Conservation (phyloP, 495 filamentous ascomycete species). For the Acidiella bohemica region DNA sequence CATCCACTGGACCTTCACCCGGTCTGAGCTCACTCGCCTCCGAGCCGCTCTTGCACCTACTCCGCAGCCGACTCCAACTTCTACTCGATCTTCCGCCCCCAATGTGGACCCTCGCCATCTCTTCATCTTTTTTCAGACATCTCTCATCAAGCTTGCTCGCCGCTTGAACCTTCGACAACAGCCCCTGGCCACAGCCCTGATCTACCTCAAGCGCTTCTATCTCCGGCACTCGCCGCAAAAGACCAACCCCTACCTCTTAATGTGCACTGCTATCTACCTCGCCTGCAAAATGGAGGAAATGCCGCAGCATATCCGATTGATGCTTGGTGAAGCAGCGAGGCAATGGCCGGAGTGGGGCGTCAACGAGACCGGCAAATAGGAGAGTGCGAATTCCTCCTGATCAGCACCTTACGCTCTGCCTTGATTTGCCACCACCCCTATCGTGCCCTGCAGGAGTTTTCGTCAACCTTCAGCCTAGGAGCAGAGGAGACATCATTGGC, state of each 20-base stretch:
- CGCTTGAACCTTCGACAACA: slow-evolving; percentile 72
- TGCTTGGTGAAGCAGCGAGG: slow-evolving; percentile 71
- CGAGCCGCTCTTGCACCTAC: slow-evolving; percentile 59
- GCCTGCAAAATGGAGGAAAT: slow-evolving; percentile 99
- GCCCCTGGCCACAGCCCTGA: slow-evolving; percentile 83
- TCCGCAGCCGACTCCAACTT: slow-evolving; percentile 49
- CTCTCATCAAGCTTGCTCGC: slow-evolving; percentile 69
- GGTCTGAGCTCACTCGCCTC: slow-evolving; percentile 57
- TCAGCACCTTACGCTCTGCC: slow-evolving; percentile 88
- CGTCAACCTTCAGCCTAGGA: slow-evolving; percentile 52
- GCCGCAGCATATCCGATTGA: slow-evolving; percentile 84
- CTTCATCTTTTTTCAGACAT: slow-evolving; percentile 84
- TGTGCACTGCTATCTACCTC: slow-evolving; percentile 84
- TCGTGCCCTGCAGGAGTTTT: slow-evolving; percentile 64
- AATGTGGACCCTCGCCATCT: slow-evolving; percentile 70
- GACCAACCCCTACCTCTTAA: slow-evolving; percentile 85
- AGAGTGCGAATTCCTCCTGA: slow-evolving; percentile 92
- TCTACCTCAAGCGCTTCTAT: slow-evolving; percentile 92
- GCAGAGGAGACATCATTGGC: slow-evolving; percentile 68
- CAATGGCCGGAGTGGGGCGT: slow-evolving; percentile 78
- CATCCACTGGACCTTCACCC: slow-evolving; percentile 78
- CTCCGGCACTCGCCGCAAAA: slow-evolving; percentile 77
- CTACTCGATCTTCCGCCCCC: slow-evolving; percentile 62
- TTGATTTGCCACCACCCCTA: slow-evolving; percentile 97
- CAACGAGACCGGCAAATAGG: slow-evolving; percentile 77